Evolutionary conservation across 225 moss, liverwort and hornwort species (phyloP).

Genomic region (Climacium dendroides): DNA sequence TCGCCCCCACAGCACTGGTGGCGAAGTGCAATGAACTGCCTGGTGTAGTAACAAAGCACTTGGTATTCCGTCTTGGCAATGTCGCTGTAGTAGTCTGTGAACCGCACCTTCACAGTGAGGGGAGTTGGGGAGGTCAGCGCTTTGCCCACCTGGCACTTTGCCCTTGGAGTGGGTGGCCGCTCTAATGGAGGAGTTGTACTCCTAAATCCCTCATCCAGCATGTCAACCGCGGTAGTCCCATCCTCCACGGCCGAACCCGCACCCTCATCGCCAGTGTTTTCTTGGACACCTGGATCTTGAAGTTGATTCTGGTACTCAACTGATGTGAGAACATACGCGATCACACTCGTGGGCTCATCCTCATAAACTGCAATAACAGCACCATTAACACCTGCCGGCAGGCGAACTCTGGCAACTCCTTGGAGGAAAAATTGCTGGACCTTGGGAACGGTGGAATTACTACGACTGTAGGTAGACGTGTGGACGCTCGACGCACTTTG

Average conservation of each 20-base stretch:
- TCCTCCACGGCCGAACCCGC: not conserved
- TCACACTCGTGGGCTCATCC: slow-evolving; percentile 50
- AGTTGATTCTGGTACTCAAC: slow-evolving; percentile 22
- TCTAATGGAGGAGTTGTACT: slow-evolving; percentile 32
- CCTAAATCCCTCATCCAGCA: slow-evolving; percentile 13
- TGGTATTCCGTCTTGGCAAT: slow-evolving; percentile 32
- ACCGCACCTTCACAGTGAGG: slow-evolving; percentile 27
- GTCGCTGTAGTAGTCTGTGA: slow-evolving; percentile 10
- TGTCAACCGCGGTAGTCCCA: not conserved
- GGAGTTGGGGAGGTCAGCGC: slow-evolving; percentile 22
- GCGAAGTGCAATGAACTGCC: slow-evolving; percentile 46
- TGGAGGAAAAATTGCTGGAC: slow-evolving; percentile 34
- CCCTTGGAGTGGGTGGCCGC: slow-evolving; percentile 14
- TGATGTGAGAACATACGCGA: slow-evolving; percentile 49
- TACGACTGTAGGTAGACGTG: slow-evolving; percentile 12
- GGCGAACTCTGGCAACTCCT: slow-evolving; percentile 53
- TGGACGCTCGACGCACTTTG: slow-evolving; percentile 18
- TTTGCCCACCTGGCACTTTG: not conserved
- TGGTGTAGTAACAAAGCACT: slow-evolving; percentile 35
- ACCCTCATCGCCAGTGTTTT: not conserved
- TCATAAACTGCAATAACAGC: slow-evolving; percentile 34
- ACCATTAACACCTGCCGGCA: slow-evolving; percentile 25
- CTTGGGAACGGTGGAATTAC: slow-evolving; percentile 10
- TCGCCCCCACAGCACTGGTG: slow-evolving; percentile 41
- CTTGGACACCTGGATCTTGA: slow-evolving; percentile 4